Conservation (phyloP, 805 yeast genomes). For the Myxozyma geophila region DNA sequence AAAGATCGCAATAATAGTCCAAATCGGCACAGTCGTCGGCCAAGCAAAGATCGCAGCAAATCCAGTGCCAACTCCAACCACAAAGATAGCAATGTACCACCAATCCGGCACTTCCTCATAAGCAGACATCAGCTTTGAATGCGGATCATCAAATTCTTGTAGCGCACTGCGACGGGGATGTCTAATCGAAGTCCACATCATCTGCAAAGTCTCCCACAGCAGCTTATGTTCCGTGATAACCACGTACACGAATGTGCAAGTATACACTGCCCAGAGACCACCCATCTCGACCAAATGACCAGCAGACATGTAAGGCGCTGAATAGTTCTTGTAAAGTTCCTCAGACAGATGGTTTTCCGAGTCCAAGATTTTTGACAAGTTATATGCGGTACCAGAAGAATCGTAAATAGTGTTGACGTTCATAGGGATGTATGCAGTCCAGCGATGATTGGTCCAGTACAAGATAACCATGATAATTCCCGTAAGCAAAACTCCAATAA, state of each 20-base stretch:
- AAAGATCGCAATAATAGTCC: conserved; percentile 43
- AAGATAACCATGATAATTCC: conserved; percentile 42
- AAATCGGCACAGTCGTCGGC: conserved; percentile 47
- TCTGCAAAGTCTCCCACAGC: conserved; percentile 47
- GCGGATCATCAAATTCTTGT: conserved; percentile 43
- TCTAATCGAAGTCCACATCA: conserved; percentile 24
- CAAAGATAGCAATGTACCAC: conserved; percentile 54
- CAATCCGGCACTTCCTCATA: conserved; percentile 53
- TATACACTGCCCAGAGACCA: conserved; percentile 17
- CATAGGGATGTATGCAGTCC: conserved; percentile 57
- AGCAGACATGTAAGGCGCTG: conserved; percentile 64
- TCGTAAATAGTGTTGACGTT: conserved; percentile 49
- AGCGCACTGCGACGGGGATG: conserved; percentile 42
- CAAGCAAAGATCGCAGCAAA: conserved; percentile 45
- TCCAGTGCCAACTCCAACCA: conserved; percentile 52
- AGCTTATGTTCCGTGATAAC: conserved; percentile 15
- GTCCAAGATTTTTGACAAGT: conserved; percentile 54
- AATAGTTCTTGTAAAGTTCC: conserved; percentile 52
- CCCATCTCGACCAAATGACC: conserved; percentile 52
- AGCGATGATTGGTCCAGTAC: conserved; percentile 54
- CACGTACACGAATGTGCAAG: conserved; percentile 20
- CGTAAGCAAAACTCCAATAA: conserved; percentile 46
- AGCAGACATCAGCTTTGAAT: conserved; percentile 10
- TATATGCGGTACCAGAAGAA: conserved; percentile 46
- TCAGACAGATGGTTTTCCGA: conserved; percentile 53